These are phyloP conservation scores for Saccharata proteae DNA, from an alignment of 2,329 filamentous ascomycete species.

Conservation along the genomic window DNA sequence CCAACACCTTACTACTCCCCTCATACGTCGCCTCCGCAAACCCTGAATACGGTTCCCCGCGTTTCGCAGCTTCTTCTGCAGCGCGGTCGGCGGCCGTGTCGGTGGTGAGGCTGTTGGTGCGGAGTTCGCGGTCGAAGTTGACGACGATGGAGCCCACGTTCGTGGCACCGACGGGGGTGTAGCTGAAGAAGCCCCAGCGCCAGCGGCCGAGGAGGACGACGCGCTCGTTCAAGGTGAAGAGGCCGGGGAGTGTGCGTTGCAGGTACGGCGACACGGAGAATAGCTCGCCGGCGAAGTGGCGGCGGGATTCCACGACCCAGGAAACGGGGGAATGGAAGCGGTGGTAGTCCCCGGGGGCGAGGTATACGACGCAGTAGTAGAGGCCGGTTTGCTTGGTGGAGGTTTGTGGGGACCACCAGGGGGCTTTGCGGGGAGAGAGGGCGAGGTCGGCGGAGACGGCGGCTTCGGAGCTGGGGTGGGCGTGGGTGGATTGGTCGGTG, in stretches of 20 bases:
- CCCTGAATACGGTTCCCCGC: conserved; percentile 76
- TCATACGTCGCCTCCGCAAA: conserved; percentile 87
- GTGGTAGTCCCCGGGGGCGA: conserved; percentile 96
- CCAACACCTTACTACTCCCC: conserved; percentile 61
- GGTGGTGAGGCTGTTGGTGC: conserved; percentile 83
- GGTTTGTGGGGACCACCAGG: conserved; percentile 34
- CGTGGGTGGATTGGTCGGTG: conserved; percentile 59
- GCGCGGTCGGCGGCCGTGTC: conserved; percentile 85
- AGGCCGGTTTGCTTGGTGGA: conserved; percentile 48
- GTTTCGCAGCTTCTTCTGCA: conserved; percentile 62
- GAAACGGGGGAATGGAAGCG: conserved; percentile 91
- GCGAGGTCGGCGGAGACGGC: conserved; percentile 78
- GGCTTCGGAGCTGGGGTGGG: conserved; percentile 61
- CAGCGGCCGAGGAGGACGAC: conserved; percentile 87
- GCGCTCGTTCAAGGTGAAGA: conserved; percentile 94
- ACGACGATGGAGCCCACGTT: conserved; percentile 95
- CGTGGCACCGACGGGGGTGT: conserved; percentile 88
- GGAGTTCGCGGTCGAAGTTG: conserved; percentile 90
- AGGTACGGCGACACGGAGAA: conserved; percentile 93
- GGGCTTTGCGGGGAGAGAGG: conserved; percentile 46
- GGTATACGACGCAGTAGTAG: conserved; percentile 91
- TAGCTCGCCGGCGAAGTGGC: conserved; percentile 95
- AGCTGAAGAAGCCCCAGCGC: conserved; percentile 96
- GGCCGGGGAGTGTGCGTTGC: conserved; percentile 78
- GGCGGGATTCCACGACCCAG: conserved; percentile 87